These are phyloP conservation scores for Stephanodiscus minutulus DNA, from an alignment of 108 stramenopile genomes.

Conservation along the genomic window DNA sequence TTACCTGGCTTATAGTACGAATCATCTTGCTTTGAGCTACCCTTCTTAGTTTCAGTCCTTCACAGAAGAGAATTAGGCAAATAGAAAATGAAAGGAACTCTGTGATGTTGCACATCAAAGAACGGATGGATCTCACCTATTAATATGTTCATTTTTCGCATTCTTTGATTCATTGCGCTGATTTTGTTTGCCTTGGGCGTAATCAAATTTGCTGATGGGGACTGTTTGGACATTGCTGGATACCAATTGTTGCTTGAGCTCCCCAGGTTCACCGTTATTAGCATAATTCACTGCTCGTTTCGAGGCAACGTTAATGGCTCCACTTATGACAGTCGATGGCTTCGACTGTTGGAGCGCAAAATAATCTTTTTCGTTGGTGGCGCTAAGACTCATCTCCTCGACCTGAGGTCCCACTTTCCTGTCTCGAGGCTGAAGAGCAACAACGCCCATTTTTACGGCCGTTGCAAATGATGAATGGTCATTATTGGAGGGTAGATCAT, in stretches of 20 bases:
- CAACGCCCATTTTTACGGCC: neutral
- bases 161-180: constrained; percentile 15
- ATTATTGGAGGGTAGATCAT: neutral
- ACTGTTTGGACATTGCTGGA: neutral
- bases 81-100: neutral
- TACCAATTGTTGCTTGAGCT: neutral
- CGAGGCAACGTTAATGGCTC: neutral
- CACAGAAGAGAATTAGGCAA: neutral
- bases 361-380: neutral
- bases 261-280: neutral
- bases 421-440: neutral
- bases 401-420: neutral
- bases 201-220: constrained; percentile 8
- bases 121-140: neutral
- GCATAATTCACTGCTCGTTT: constrained; percentile 1
- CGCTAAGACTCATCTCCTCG: neutral
- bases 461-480: neutral
- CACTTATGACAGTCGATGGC: neutral
- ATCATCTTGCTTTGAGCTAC: neutral
- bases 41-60: constrained; percentile 9
- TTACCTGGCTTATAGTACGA: neutral
- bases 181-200: constrained; percentile 12
- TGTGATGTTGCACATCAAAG: neutral
- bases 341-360: neutral
- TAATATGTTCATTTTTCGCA: constrained; percentile 5